Conservation (phyloP, 2,329 filamentous ascomycete genomes). For the Penicillium italicum region DNA sequence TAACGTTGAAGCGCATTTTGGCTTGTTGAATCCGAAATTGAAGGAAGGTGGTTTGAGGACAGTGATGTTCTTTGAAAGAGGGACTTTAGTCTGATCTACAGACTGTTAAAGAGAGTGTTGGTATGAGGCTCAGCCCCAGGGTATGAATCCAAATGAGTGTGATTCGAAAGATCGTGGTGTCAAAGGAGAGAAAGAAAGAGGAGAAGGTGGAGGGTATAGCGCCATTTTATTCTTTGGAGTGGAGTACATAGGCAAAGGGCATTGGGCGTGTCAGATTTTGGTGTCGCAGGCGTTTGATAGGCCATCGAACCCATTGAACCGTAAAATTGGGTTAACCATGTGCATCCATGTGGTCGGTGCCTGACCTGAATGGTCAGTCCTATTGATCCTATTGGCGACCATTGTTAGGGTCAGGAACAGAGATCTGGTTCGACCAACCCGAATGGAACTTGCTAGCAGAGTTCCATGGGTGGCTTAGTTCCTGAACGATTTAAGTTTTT, state of each 20-base stretch:
- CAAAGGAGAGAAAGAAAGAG: not conserved
- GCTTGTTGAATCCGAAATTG: not conserved
- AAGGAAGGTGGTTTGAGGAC: not conserved
- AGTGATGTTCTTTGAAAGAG: not conserved
- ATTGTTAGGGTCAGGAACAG: not conserved
- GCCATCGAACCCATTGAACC: not conserved
- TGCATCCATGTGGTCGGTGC: slow-evolving; percentile 3
- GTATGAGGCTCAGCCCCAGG: slow-evolving; percentile 4
- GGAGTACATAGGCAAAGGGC: not conserved
- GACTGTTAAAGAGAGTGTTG: slow-evolving; percentile 5
- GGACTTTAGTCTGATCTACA: slow-evolving; percentile 10
- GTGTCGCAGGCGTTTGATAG: not conserved
- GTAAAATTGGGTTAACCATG: not conserved
- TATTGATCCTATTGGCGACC: slow-evolving; percentile 2
- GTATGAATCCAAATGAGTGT: slow-evolving; percentile 9
- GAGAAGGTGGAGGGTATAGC: not conserved
- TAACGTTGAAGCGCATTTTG: slow-evolving; percentile 13
- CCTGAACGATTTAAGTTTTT: not conserved
- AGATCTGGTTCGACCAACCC: slow-evolving; percentile 4
- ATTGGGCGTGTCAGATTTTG: not conserved
- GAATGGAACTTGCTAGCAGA: not conserved
- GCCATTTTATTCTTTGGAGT: slow-evolving; percentile 6
- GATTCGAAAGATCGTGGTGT: slow-evolving; percentile 7
- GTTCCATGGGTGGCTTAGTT: not conserved
- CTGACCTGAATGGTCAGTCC: not conserved